Evolutionary conservation across 2,329 filamentous ascomycete genomes (phyloP).

Genomic region (Talaromyces sp.): DNA sequence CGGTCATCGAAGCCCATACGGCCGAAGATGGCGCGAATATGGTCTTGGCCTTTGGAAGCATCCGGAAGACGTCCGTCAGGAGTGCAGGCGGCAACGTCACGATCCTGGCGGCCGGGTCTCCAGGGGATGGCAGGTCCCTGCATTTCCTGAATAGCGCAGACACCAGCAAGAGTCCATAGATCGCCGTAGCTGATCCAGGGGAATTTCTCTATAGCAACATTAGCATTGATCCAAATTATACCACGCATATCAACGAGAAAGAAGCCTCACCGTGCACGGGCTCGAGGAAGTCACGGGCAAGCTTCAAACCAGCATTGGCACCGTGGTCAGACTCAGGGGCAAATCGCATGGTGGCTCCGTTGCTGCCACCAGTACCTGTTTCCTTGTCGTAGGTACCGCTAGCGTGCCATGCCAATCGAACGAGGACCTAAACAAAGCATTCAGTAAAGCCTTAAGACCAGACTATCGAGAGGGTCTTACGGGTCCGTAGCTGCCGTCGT

Average conservation of each 20-base stretch:
- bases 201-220: slow-evolving; percentile 58
- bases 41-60: slow-evolving; percentile 69
- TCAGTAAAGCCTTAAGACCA: slow-evolving; percentile 2
- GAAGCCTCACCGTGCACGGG: slow-evolving; percentile 71
- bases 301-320: slow-evolving; percentile 84
- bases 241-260: neutral
- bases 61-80: slow-evolving; percentile 90
- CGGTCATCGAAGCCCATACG: slow-evolving; percentile 98
- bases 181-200: slow-evolving; percentile 97
- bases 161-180: slow-evolving; percentile 88
- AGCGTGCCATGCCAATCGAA: slow-evolving; percentile 90
- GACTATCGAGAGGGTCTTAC: slow-evolving; percentile 40
- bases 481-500: slow-evolving; percentile 93
- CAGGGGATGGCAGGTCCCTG: slow-evolving; percentile 82
- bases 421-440: slow-evolving; percentile 53
- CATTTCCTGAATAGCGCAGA: slow-evolving; percentile 90
- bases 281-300: slow-evolving; percentile 87
- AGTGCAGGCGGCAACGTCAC: slow-evolving; percentile 78
- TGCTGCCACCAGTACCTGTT: slow-evolving; percentile 86
- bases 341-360: slow-evolving; percentile 97
- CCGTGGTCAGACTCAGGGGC: slow-evolving; percentile 83
- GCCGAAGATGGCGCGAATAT: slow-evolving; percentile 87
- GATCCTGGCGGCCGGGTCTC: slow-evolving; percentile 79
- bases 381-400: slow-evolving; percentile 87
- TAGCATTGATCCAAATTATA: slow-evolving; percentile 6